Conservation (phyloP, 2,329 filamentous ascomycete species). For the Epichloe elymi region DNA sequence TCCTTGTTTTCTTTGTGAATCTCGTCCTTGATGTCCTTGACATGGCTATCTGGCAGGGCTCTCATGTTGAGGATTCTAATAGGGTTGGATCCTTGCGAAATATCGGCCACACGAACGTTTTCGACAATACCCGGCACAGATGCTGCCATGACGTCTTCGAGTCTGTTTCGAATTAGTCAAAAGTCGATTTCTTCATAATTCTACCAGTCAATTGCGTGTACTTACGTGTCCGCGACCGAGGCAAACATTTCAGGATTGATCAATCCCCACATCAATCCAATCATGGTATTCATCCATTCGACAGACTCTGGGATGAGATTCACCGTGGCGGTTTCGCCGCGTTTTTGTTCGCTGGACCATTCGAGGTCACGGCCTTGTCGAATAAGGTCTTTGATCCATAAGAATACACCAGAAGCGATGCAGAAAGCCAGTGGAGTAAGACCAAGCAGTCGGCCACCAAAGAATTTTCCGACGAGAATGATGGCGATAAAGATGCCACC, state of each 20-base stretch:
- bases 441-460: slow-evolving; percentile 66
- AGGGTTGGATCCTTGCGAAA: slow-evolving; percentile 85
- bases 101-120: slow-evolving; percentile 88
- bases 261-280: slow-evolving; percentile 76
- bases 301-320: slow-evolving; percentile 90
- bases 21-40: slow-evolving; percentile 68
- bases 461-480: slow-evolving; percentile 62
- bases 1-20: slow-evolving; percentile 64
- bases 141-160: slow-evolving; percentile 83
- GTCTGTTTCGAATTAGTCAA: slow-evolving; percentile 10
- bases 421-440: slow-evolving; percentile 61
- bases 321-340: slow-evolving; percentile 72
- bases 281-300: slow-evolving; percentile 87
- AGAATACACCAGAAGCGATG: slow-evolving; percentile 63
- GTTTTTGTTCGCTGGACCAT: slow-evolving; percentile 76
- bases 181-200: background rate
- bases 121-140: slow-evolving; percentile 85
- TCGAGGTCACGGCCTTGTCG: slow-evolving; percentile 70
- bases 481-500: slow-evolving; percentile 59
- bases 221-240: slow-evolving; percentile 70
- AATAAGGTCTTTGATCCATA: slow-evolving; percentile 84
- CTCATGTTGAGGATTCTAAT: slow-evolving; percentile 78
- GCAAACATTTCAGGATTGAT: slow-evolving; percentile 93
- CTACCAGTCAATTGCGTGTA: background rate
- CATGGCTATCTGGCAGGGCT: slow-evolving; percentile 65